phyloP scores from a whole-genome alignment of 2,329 filamentous ascomycete species.

The Herpotrichia juniperi region DNA sequence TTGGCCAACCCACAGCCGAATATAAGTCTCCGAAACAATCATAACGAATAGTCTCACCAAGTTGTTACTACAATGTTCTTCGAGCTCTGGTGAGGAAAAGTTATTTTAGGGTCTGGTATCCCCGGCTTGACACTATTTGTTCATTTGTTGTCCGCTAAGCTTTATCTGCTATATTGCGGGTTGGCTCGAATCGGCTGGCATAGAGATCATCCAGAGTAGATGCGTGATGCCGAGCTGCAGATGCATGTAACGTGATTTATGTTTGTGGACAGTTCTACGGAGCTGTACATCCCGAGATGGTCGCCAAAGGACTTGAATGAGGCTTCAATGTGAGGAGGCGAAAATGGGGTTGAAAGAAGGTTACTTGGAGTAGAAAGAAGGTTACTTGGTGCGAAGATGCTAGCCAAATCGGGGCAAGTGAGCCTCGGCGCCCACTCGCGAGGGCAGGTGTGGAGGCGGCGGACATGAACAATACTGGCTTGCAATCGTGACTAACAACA shows the following conservation, averaged over 20 bases:
- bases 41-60: too few relatives aligned
- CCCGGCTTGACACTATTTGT: conserved; percentile 5
- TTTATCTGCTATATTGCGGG: conserved; percentile 18
- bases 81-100: neutral
- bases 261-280: neutral
- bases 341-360: conserved; percentile 23
- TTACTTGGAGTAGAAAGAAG: conserved; percentile 13
- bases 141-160: conserved; percentile 1
- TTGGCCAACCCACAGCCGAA: conserved; percentile 5
- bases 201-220: conserved; percentile 15
- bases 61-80: too few relatives aligned
- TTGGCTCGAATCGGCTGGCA: conserved; percentile 2
- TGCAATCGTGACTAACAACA: conserved; percentile 3
- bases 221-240: conserved; percentile 2
- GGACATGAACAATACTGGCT: conserved; percentile 1
- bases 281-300: neutral
- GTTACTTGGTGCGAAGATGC: conserved; percentile 7
- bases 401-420: conserved; percentile 9
- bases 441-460: conserved; percentile 2
- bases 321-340: neutral
- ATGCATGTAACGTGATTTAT: conserved; percentile 11
- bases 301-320: neutral
- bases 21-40: neutral
- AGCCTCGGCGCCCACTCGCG: conserved; percentile 5
- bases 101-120: neutral